Evolutionary conservation across 1,139 yeast genomes (phyloP).

Genomic region (Geotrichum carabidarum): DNA sequence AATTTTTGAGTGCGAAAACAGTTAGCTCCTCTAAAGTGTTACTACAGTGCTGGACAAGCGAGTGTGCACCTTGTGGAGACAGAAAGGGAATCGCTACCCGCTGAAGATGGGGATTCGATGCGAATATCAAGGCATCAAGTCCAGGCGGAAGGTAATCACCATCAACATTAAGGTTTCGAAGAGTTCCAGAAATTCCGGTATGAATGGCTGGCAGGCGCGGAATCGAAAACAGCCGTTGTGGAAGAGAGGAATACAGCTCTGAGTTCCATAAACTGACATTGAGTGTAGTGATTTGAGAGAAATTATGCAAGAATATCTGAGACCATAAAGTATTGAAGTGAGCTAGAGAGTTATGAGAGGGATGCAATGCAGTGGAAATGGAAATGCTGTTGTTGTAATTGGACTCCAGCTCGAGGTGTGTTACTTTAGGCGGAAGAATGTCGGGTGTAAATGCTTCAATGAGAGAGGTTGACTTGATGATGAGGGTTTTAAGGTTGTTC

Average conservation of each 20-base stretch:
- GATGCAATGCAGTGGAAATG: neutral
- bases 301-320: neutral
- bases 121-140: slow-evolving; percentile 2
- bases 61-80: slow-evolving; percentile 3
- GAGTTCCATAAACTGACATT: slow-evolving; percentile 5
- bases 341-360: neutral
- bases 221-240: neutral
- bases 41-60: slow-evolving; percentile 2
- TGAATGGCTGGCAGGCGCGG: neutral
- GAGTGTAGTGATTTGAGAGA: slow-evolving; percentile 7
- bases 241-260: slow-evolving; percentile 1
- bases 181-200: no score
- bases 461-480: slow-evolving; percentile 5
- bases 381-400: neutral
- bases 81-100: slow-evolving; percentile 1
- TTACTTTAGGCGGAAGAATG: slow-evolving; percentile 1
- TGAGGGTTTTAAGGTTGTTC: slow-evolving; percentile 1
- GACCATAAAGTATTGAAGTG: slow-evolving; percentile 5
- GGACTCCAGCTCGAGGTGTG: slow-evolving; percentile 7
- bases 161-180: slow-evolving; percentile 4
- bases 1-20: neutral
- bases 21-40: neutral
- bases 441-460: slow-evolving; percentile 6
- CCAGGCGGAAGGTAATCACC: slow-evolving; percentile 10
- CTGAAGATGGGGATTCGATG: slow-evolving; percentile 4